A percentile compares a stretch with the other conserved stretches of the same genome.
Conservation (phyloP, 2,329 filamentous ascomycete genomes). For the Microthyrium microscopicum region DNA sequence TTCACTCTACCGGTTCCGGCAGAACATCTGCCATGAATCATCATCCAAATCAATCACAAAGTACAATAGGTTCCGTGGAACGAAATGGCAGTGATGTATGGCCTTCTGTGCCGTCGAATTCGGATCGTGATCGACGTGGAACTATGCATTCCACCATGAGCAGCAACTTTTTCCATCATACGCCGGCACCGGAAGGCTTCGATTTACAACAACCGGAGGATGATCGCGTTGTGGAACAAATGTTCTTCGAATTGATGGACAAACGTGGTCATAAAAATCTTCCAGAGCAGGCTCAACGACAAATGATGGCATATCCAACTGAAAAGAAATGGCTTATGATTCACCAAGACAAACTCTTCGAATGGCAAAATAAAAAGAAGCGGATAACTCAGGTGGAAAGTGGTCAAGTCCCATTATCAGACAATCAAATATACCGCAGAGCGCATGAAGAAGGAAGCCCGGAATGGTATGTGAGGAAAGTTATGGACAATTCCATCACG, state of each 20-base stretch:
- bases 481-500: slow-evolving; percentile 90
- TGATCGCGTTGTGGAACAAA: slow-evolving; percentile 71
- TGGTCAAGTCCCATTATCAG: slow-evolving; percentile 52
- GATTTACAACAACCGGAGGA: slow-evolving; percentile 58
- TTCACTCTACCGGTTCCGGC: slow-evolving; percentile 45
- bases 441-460: slow-evolving; percentile 91
- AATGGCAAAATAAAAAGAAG: slow-evolving; percentile 90
- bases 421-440: slow-evolving; percentile 51
- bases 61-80: slow-evolving; percentile 34
- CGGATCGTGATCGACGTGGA: no score
- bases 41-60: slow-evolving; percentile 42
- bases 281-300: slow-evolving; percentile 80
- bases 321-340: slow-evolving; percentile 96
- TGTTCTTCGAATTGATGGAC: slow-evolving; percentile 89
- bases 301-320: slow-evolving; percentile 91
- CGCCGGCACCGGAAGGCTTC: slow-evolving; percentile 37
- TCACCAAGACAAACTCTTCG: slow-evolving; percentile 83
- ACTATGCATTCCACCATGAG: no score
- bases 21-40: slow-evolving; percentile 30
- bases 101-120: background rate
- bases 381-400: slow-evolving; percentile 56
- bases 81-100: slow-evolving; percentile 12
- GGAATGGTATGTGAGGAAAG: slow-evolving; percentile 93
- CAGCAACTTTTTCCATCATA: no score
- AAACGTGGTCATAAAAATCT: slow-evolving; percentile 96